Base-by-base conservation (phyloP, 1,139 yeast species). In the Debaryomyces robertsiae region DNA sequence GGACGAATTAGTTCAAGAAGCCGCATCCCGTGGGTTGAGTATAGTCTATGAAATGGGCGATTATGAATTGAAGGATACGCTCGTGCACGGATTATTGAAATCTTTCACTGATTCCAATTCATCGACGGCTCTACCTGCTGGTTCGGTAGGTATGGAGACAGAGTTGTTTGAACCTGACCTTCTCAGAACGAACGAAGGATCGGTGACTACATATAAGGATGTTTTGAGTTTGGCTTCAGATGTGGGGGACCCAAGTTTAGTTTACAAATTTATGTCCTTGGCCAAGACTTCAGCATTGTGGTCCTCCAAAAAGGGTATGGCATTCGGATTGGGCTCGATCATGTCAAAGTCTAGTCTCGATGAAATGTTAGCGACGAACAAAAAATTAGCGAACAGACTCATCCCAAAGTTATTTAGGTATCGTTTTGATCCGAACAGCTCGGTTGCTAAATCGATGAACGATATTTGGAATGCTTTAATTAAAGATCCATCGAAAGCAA, bases 301-400 rank as follows among this genome's bases (percentile, higher is more conserved):
- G 98, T 81, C 95, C 0, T 87, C 97, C 0, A 74, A 96, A 57
- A 87, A 87, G 50, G 98, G 98, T 39, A 82, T 91, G 56, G 98
- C 98, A 0, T 91, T 88, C 66, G 97, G 98, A 0, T 70, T 93
- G 27, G 94, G 96, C 10, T 82, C 90, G 1, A 84, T 93, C 40
- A 67, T 93, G 57, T 84, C 95, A 1, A 88, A 86, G 52, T 75
- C 91, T 0, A 82, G 87, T 44, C 68, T 91, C 42, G 88, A 84
- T 48, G 75, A 79, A 25, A 65, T 85, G 57, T 61, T 91, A 27
- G 54, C 71, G 1, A 67, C 76, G 3, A 82, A 89, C 52, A 64
- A 75, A 4, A 61, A 64, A 2, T 63, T 87, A 33, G 73, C 91
- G 0, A 65, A 69, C 32, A 73, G 79, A 36, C 74, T 93, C 39